Evolutionary conservation across 148 eudicot species (phyloP).

Genomic region (Rhododendron kiyosumense): DNA sequence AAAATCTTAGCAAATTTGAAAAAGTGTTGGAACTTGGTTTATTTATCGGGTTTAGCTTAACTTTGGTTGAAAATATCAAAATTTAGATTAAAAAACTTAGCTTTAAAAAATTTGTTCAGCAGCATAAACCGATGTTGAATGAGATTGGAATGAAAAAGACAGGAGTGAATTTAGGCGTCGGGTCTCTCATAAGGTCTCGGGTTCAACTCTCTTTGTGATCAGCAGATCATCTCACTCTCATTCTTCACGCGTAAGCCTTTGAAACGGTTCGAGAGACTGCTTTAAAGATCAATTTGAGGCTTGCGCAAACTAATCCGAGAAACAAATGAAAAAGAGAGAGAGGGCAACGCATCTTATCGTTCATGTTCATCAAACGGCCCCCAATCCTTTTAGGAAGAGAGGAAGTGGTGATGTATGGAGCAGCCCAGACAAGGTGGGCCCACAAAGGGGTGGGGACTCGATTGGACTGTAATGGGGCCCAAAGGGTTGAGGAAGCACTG

Average conservation of each 20-base stretch:
- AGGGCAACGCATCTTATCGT: neutral
- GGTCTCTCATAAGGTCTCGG: neutral
- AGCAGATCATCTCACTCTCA: neutral
- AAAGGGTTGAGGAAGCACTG: constrained; percentile 22
- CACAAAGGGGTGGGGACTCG: constrained; percentile 15
- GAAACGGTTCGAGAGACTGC: neutral
- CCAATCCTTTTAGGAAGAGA: neutral
- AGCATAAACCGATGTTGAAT: neutral
- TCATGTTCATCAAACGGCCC: neutral
- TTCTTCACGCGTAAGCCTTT: neutral
- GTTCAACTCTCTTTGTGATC: neutral
- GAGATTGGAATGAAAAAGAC: neutral
- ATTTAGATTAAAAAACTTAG: neutral
- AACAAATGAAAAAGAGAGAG: neutral
- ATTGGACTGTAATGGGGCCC: constrained; percentile 24
- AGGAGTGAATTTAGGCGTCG: neutral
- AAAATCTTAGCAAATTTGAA: neutral
- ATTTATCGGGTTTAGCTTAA: neutral
- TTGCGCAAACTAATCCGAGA: rapidly evolving
- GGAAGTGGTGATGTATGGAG: constrained; percentile 15
- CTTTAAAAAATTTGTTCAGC: neutral
- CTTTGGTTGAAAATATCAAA: neutral
- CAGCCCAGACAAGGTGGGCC: constrained; percentile 31
- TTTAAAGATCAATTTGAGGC: neutral
- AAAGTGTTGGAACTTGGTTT: neutral